Conservation (phyloP, 2,329 filamentous ascomycete genomes). For the Cercospora sesami region DNA sequence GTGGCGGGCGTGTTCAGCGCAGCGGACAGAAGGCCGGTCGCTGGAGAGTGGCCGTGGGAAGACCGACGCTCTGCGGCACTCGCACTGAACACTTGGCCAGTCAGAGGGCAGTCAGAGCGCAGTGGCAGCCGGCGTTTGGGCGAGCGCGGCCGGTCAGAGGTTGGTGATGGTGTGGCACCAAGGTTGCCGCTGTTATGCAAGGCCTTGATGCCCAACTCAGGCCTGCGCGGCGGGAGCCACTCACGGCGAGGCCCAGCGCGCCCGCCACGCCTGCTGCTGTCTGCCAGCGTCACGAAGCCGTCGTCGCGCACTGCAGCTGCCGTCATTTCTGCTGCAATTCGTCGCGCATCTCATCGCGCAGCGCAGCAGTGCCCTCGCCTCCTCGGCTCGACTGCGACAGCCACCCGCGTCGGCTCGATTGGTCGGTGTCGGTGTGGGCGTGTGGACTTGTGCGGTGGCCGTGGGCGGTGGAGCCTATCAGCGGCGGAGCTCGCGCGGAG, state of each 20-base stretch:
- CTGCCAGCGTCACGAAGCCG: conserved; percentile 3
- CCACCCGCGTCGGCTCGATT: background rate
- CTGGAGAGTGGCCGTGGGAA: background rate
- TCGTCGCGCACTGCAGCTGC: background rate
- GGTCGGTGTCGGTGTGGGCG: background rate
- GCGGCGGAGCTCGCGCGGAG: conserved; percentile 8
- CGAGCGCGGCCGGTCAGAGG: background rate
- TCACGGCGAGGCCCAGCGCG: background rate
- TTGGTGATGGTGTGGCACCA: conserved; percentile 17
- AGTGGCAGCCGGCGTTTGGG: conserved; percentile 15
- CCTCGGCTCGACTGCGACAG: background rate
- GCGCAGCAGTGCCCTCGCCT: background rate
- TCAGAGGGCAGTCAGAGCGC: background rate
- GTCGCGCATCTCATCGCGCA: background rate
- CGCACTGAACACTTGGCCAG: background rate
- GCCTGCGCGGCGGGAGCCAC: conserved; percentile 12
- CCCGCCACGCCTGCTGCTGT: background rate
- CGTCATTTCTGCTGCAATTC: background rate
- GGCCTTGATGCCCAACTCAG: conserved; percentile 19
- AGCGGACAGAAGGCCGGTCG: background rate
- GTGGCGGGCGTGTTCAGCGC: background rate
- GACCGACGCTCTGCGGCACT: background rate
- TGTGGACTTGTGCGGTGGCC: conserved; percentile 5
- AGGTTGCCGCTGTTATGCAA: conserved; percentile 15
- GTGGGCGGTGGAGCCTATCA: conserved; percentile 19